phyloP scores from a whole-genome alignment of 2,329 filamentous ascomycete genomes.

The Monosporascus sp. region DNA sequence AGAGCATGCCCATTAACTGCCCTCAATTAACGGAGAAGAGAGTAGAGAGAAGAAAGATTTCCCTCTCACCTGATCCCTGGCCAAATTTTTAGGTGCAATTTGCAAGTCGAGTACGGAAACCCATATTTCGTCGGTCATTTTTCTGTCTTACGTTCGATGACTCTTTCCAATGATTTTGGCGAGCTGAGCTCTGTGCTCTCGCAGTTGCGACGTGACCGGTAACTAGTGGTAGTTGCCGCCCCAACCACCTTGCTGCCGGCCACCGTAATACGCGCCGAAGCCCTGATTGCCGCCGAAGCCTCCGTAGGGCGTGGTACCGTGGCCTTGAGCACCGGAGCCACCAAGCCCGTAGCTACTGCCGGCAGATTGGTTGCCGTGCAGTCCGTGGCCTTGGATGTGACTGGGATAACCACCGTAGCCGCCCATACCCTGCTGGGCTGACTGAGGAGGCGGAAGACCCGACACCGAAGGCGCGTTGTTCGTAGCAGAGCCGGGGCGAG shows the following conservation, averaged over 20 bases:
- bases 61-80: slow-evolving; percentile 4
- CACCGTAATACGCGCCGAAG: slow-evolving; percentile 44
- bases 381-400: slow-evolving; percentile 46
- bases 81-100: not conserved
- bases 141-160: slow-evolving; percentile 4
- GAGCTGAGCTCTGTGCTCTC: slow-evolving; percentile 9
- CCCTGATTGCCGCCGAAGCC: slow-evolving; percentile 43
- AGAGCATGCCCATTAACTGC: not conserved
- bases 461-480: slow-evolving; percentile 47
- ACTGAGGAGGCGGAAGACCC: slow-evolving; percentile 51
- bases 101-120: not conserved
- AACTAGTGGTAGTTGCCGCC: slow-evolving; percentile 51
- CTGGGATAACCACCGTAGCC: slow-evolving; percentile 51
- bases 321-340: slow-evolving; percentile 43
- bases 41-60: slow-evolving; percentile 10
- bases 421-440: slow-evolving; percentile 47
- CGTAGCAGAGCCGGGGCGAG: slow-evolving; percentile 53
- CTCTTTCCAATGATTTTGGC: slow-evolving; percentile 8
- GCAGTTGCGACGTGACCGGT: slow-evolving; percentile 10
- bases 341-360: slow-evolving; percentile 48
- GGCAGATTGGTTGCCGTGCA: slow-evolving; percentile 44
- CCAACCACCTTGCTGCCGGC: slow-evolving; percentile 48
- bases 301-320: slow-evolving; percentile 50
- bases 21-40: not conserved
- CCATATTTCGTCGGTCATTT: not conserved